Evolutionary conservation across 2,329 filamentous ascomycete species (phyloP).

Genomic region (Fusarium nurragi): DNA sequence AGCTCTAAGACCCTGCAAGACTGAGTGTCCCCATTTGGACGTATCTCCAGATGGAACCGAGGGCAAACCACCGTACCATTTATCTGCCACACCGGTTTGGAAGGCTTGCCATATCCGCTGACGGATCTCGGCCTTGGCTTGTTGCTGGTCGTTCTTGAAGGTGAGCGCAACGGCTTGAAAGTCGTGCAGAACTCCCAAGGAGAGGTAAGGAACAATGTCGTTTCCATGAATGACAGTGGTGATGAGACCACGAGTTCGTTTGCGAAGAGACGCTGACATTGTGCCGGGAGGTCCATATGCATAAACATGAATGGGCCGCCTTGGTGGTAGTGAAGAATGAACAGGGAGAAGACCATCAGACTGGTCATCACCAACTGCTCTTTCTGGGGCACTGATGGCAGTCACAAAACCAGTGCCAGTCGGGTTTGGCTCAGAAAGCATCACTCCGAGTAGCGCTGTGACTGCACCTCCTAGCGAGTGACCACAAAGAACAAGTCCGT

Average conservation of each 20-base stretch:
- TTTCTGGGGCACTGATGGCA: constrained; percentile 58
- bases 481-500: constrained; percentile 74
- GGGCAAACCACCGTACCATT: constrained; percentile 63
- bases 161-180: constrained; percentile 76
- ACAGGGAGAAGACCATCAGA: constrained; percentile 40
- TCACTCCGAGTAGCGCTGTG: constrained; percentile 74
- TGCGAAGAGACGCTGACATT: constrained; percentile 74
- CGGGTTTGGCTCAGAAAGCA: constrained; percentile 71
- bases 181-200: constrained; percentile 77
- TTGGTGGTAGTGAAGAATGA: constrained; percentile 67
- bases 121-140: constrained; percentile 73
- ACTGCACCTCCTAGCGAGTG: constrained; percentile 77
- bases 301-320: constrained; percentile 80
- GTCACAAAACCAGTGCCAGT: constrained; percentile 70
- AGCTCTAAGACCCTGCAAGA: constrained; percentile 71
- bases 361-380: constrained; percentile 50
- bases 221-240: constrained; percentile 78
- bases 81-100: constrained; percentile 67
- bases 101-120: constrained; percentile 73
- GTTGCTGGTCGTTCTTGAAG: constrained; percentile 76
- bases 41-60: constrained; percentile 59
- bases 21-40: constrained; percentile 75
- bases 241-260: constrained; percentile 76
- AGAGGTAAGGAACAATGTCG: constrained; percentile 78
- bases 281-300: constrained; percentile 80